A percentile compares a stretch with the other conserved stretches of the same genome.
Evolutionary conservation across 495 filamentous ascomycete species (phyloP).

Genomic region (Penicillium antarcticum): DNA sequence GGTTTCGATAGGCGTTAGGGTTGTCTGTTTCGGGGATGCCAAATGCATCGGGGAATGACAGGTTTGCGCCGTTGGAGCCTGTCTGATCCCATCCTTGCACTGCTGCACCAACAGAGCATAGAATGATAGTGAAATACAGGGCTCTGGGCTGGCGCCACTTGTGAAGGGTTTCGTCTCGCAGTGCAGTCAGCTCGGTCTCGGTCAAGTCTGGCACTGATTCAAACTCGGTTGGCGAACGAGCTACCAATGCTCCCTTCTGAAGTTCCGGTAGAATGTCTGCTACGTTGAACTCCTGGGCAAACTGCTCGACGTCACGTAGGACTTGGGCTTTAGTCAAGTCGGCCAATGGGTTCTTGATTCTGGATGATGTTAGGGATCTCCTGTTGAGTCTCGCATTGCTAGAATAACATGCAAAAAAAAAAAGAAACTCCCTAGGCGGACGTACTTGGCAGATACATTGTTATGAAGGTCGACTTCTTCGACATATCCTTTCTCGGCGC

Average conservation of each 20-base stretch:
- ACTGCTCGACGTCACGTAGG: conserved; percentile 54
- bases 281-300: conserved; percentile 46
- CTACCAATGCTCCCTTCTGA: conserved; percentile 61
- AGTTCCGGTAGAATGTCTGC: conserved; percentile 46
- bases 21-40: conserved; percentile 43
- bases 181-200: conserved; percentile 46
- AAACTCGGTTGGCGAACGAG: conserved; percentile 55
- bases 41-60: conserved; percentile 58
- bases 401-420: no score
- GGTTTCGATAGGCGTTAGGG: conserved; percentile 31
- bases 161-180: conserved; percentile 57
- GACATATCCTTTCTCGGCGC: conserved; percentile 29
- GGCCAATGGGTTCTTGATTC: conserved; percentile 63
- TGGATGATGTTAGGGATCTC: conserved; percentile 17
- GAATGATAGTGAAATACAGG: conserved; percentile 67
- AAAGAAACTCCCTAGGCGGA: neutral
- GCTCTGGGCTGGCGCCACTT: conserved; percentile 62
- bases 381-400: neutral
- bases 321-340: conserved; percentile 49
- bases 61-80: conserved; percentile 70
- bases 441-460: conserved; percentile 49
- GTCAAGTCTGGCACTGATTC: conserved; percentile 56
- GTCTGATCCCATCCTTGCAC: conserved; percentile 73
- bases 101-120: conserved; percentile 69
- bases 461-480: conserved; percentile 48